Base-by-base conservation (phyloP, 1,139 yeast species). In the Geotrichum bryndzae region DNA sequence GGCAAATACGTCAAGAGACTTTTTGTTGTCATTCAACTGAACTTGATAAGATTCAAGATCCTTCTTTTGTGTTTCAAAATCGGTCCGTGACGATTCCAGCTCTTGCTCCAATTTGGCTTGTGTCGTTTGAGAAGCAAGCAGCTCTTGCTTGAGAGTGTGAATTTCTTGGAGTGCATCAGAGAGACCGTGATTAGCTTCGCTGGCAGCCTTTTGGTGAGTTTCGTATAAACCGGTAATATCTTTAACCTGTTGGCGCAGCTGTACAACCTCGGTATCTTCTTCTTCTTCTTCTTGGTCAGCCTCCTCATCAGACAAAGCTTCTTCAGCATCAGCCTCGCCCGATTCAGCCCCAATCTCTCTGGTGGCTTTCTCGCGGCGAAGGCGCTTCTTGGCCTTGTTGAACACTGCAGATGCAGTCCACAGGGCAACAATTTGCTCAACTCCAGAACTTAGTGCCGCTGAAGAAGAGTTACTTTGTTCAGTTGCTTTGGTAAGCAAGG, bases 131-230 rank as follows among this genome's bases (percentile, higher is more conserved):
- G 66, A 54, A 41, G 38, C 3, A 31, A 35, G 53, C 22, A 73
- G 61, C 54, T 73, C 69, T 27, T 65, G 63, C 59, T 71, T 73
- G 53, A 73, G 65, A 22, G 51, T 68, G 11, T 69, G 63, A 29
- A 72, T 65, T 61, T 70, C 69, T 25, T 64, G 63, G 52, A 68
- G 65, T 1, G 73, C 69, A 15, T 53, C 62, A 2, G 69, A 61
- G 3, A 72, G 66, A 35, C 72, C 72, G 23, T 55, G 58, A 0
- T 69, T 66, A 8, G 74, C 70, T 60, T 65, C 66, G n/a, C 67
- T 72, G n/a, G 74, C 69, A 1, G 76, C 76, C n/a, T 66, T 66
- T 64, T 67, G 68, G 60, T 74, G 76, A 18, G 68, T 50, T 57
- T 68, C 71, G 58, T 72, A 74, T 23, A 73, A 66, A 18, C 18